Base-by-base conservation (phyloP, 2,329 filamentous ascomycete genomes). In the Bretziella fagacearum region DNA sequence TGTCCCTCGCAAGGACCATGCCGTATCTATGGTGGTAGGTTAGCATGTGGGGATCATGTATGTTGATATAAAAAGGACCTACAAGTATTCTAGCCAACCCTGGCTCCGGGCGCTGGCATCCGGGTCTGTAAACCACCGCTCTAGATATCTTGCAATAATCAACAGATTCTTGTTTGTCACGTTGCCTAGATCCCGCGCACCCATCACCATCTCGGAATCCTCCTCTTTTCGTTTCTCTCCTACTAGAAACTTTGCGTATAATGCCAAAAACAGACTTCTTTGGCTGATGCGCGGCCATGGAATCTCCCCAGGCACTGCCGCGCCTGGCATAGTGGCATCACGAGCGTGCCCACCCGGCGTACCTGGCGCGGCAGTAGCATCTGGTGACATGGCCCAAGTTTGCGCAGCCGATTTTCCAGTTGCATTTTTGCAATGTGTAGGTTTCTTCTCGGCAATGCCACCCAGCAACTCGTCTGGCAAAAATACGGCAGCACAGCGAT, bases 211-310 rank as follows among this genome's bases (percentile, higher is more conserved):
- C 64, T 98, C 91, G 18, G 84, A 85, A 49, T 96, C 89, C 62
- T 98, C 91, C 56, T 94, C 84, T 62, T 89, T 94, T 53, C 84
- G 78, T 68, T 96, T 95, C 67, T 98, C 91, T 1, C 91, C 91
- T 0, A 87, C 82, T 53, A 96, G 74, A 58, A 87, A 86, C 58
- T 89, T 93, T 37, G 91, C 84, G 57, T 98, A 98, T 3, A 96
- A 67, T 0, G 86, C 82, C 8, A 98, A 70, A 58, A 98, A 98
- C 17, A 96, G 63, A 45, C 89, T 86, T 63, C 89, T 93, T 60
- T 95, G 86, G 59, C 87, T 95, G 44, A 95, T 59, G 45, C 63
- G 64, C 2, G 75, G 75, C 13, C 77, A 55, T 2, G 57, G 53
- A 5, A 58, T 54, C 3, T 51, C 55, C 35, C 47, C 54, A 33